Base-by-base conservation (phyloP, 768 basidiomycete genomes). In the Trametes meyenii region DNA sequence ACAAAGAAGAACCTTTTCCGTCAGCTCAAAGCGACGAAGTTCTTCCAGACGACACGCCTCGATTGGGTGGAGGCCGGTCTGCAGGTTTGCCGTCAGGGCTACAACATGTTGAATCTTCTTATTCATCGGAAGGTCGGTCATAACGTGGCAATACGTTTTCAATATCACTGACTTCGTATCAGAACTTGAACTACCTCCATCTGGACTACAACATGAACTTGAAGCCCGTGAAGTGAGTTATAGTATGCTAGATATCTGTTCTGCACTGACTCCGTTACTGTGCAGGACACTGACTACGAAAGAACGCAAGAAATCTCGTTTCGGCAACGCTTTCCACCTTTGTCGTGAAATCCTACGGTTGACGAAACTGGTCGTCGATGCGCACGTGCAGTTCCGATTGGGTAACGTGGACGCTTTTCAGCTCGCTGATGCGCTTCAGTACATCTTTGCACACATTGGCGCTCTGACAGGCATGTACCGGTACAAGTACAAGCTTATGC, bases 401-500 rank as follows among this genome's bases (percentile, higher is more conserved):
- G 97, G 97, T 50, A 98, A 98, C 66, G 94, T 98, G 33, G 97
- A 99, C 69, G 97, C 96, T 1, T 99, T 99, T 85, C 97, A 99
- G 74, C 87, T 99, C 50, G 97, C 97, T 17, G 97, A 99, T 66
- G 97, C 97, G 0, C 80, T 99, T 23, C 97, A 99, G 74, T 99
- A 98, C 75, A 96, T 94, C 70, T 98, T 98, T 69, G 90, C 85
- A 1, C 97, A 99, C 71, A 94, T 99, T 59, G 97, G 97, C 71
- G 96, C 97, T 26, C 79, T 99, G 67, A 99, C 97, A 4, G 97
- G 97, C 68, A 99, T 99, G 97, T 99, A 99, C 78, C 88, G 96
- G 29, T 98, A 98, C 82, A 98, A 98, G 81, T 99, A 99, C 82
- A 98, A 98, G 93, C 82, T 99, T 63, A 99, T 99, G 97, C 85